A percentile compares a stretch with the other conserved stretches of the same genome.
Conservation (phyloP, 2,329 filamentous ascomycete species). For the Epicoccum nigrum region DNA sequence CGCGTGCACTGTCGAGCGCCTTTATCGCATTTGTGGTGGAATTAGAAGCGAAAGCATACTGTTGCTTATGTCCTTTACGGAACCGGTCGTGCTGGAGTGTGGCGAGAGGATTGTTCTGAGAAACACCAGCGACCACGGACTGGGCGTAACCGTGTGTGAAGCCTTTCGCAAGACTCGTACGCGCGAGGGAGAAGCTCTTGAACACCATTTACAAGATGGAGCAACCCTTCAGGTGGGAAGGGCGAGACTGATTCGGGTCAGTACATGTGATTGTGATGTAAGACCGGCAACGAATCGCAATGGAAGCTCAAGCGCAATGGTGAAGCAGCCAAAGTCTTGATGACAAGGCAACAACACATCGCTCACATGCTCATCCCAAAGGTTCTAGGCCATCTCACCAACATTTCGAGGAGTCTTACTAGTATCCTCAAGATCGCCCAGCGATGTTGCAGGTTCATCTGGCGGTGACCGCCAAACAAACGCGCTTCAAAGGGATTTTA, state of each 20-base stretch:
- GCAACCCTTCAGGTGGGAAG: conserved; percentile 65
- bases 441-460: conserved; percentile 95
- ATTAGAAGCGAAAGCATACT: conserved; percentile 72
- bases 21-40: conserved; percentile 48
- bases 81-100: conserved; percentile 56
- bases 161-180: conserved; percentile 95
- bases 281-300: neutral
- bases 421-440: conserved; percentile 63
- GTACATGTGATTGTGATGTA: conserved; percentile 15
- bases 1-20: conserved; percentile 31
- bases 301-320: neutral
- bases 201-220: conserved; percentile 83
- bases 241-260: conserved; percentile 51
- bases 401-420: conserved; percentile 57
- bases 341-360: conserved; percentile 28
- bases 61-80: conserved; percentile 64
- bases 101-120: conserved; percentile 64
- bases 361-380: conserved; percentile 19
- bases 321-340: conserved; percentile 7
- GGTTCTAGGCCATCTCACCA: conserved; percentile 6
- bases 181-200: conserved; percentile 83
- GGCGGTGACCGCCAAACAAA: conserved; percentile 91
- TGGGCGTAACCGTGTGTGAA: conserved; percentile 98
- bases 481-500: conserved; percentile 66
- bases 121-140: conserved; percentile 88